A percentile compares a stretch with the other conserved stretches of the same genome.
These are phyloP conservation scores for Anisogramma anomala DNA, from an alignment of 2,329 filamentous ascomycete species.

Conservation along the genomic window DNA sequence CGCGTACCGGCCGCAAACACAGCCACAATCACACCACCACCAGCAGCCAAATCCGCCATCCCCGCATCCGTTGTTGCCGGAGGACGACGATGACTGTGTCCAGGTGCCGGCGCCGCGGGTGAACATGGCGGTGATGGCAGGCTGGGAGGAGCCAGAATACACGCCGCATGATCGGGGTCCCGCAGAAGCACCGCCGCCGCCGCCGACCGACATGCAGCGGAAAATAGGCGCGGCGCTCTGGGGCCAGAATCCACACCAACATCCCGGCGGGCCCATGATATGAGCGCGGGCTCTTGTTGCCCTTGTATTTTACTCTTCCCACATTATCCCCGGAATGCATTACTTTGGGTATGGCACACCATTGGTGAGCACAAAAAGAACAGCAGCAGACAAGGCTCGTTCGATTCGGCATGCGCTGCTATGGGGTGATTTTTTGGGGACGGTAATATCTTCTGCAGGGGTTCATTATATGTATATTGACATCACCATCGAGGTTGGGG, in stretches of 20 bases:
- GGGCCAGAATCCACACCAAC: conserved; percentile 17
- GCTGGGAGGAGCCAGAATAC: neutral
- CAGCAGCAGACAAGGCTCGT: neutral
- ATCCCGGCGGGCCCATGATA: conserved; percentile 9
- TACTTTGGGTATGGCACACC: conserved; percentile 3
- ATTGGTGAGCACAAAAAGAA: neutral
- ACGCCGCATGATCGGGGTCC: neutral
- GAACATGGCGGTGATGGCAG: conserved; percentile 4
- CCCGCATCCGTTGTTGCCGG: neutral
- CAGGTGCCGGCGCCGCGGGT: conserved; percentile 1
- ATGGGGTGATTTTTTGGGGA: neutral
- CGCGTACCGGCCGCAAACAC: neutral
- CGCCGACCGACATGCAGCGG: conserved; percentile 22
- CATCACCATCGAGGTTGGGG: no score
- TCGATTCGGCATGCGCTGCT: neutral
- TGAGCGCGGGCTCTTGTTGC: conserved; percentile 1
- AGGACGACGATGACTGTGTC: conserved; percentile 5
- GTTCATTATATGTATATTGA: neutral
- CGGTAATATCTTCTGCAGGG: neutral
- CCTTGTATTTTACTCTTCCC: neutral
- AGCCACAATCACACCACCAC: neutral
- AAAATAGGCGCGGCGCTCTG: conserved; percentile 24
- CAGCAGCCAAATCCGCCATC: neutral
- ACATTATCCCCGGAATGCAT: neutral
- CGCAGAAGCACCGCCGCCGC: neutral